Evolutionary conservation across 352 stramenopile species (phyloP).

Genomic region (Phytopythium cucurbitacearum): DNA sequence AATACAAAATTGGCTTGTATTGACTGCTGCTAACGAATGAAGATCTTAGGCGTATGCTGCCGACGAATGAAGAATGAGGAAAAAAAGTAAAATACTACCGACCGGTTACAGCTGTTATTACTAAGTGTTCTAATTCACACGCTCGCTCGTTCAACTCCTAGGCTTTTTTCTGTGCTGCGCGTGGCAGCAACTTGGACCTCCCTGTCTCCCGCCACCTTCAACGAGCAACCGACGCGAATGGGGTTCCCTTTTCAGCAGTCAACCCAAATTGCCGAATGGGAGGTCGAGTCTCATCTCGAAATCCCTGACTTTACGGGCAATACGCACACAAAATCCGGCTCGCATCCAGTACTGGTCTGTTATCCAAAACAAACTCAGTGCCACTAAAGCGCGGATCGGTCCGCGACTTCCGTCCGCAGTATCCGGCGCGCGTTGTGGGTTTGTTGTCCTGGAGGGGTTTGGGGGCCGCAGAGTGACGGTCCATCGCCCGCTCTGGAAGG

Average conservation of each 20-base stretch:
- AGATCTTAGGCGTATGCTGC: too few species aligned
- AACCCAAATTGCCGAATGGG: constrained; percentile 2
- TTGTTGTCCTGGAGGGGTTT: constrained; percentile 1
- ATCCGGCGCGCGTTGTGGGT: constrained; percentile 6
- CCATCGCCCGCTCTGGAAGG: not conserved
- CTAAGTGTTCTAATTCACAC: too few species aligned
- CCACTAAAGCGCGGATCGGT: not conserved
- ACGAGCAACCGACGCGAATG: constrained; percentile 1
- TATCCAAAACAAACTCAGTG: too few species aligned
- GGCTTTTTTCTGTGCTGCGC: too few species aligned
- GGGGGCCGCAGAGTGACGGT: not conserved
- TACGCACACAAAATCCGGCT: not conserved
- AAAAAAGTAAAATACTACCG: too few species aligned
- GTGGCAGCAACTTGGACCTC: not conserved
- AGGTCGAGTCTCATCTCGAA: not conserved
- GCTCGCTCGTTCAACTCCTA: too few species aligned
- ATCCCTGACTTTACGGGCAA: not conserved
- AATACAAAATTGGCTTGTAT: too few species aligned
- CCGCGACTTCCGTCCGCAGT: constrained; percentile 1
- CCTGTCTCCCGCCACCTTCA: not conserved
- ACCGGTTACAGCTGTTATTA: too few species aligned
- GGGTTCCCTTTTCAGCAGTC: constrained; percentile 2
- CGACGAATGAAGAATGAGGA: too few species aligned
- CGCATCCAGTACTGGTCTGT: too few species aligned
- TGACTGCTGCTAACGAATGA: too few species aligned